A percentile compares a stretch with the other conserved stretches of the same genome.
Conservation (phyloP, 805 yeast species). For the Wickerhamomyces subpelliculosus region DNA sequence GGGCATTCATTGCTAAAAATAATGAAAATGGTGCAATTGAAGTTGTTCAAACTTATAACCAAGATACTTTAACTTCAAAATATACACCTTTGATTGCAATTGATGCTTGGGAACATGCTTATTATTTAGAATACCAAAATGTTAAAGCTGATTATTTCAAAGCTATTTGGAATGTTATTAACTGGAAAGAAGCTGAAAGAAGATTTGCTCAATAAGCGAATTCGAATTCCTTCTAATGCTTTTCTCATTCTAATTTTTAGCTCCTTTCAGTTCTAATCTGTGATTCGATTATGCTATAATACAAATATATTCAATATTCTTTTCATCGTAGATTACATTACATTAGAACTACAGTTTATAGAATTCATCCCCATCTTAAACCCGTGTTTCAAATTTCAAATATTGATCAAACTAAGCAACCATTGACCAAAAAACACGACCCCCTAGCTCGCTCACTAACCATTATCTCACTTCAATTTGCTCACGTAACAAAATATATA, state of each 20-base stretch:
- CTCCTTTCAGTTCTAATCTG: too few relatives aligned
- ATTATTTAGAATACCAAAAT: conserved; percentile 88
- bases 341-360: too few relatives aligned
- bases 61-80: conserved; percentile 69
- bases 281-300: too few relatives aligned
- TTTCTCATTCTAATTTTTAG: too few relatives aligned
- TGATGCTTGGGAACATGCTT: conserved; percentile 97
- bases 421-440: too few relatives aligned
- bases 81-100: conserved; percentile 77
- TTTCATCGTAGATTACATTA: too few relatives aligned
- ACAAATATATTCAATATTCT: neutral
- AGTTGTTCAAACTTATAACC: conserved; percentile 77
- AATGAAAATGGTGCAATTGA: conserved; percentile 67
- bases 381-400: too few relatives aligned
- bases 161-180: conserved; percentile 90
- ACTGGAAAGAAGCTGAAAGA: conserved; percentile 86
- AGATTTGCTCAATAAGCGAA: conserved; percentile 41
- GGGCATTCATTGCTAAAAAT: conserved; percentile 90
- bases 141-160: conserved; percentile 88
- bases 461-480: too few relatives aligned
- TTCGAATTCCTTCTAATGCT: neutral
- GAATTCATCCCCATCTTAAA: too few relatives aligned
- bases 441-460: too few relatives aligned
- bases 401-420: too few relatives aligned
- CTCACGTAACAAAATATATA: too few relatives aligned